These are phyloP conservation scores for Zasmidium angulare DNA, from an alignment of 2,329 filamentous ascomycete genomes.

Conservation along the genomic window DNA sequence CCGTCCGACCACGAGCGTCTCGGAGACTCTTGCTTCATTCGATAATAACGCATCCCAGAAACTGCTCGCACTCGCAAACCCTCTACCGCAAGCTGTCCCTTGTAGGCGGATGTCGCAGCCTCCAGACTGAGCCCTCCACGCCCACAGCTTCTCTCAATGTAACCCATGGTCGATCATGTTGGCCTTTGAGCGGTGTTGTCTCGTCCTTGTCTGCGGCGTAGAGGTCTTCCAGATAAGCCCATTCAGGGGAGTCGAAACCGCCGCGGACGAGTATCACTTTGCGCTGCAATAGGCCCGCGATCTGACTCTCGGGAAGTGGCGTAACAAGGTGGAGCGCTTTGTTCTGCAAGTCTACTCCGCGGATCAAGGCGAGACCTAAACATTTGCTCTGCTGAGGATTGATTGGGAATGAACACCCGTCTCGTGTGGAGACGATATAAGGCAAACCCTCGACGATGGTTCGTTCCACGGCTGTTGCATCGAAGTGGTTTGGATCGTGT, in stretches of 20 bases:
- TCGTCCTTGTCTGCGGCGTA: conserved; percentile 35
- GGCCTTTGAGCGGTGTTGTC: not conserved
- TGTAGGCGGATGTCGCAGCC: conserved; percentile 33
- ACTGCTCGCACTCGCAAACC: not conserved
- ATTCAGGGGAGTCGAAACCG: conserved; percentile 66
- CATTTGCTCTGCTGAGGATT: conserved; percentile 60
- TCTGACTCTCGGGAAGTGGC: conserved; percentile 48
- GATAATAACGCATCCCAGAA: no score
- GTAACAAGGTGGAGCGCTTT: conserved; percentile 64
- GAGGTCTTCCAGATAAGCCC: conserved; percentile 68
- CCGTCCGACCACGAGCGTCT: no score
- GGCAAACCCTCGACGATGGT: conserved; percentile 59
- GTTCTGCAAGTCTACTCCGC: conserved; percentile 61
- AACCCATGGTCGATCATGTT: conserved; percentile 30
- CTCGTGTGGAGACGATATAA: conserved; percentile 57
- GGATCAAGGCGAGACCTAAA: conserved; percentile 67
- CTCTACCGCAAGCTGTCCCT: not conserved
- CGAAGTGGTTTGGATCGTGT: conserved; percentile 45
- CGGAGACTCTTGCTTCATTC: no score
- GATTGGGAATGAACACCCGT: conserved; percentile 49
- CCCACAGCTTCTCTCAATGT: conserved; percentile 27
- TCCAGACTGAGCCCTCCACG: conserved; percentile 35
- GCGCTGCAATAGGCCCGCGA: conserved; percentile 18
- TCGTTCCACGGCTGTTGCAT: conserved; percentile 34
- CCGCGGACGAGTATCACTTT: conserved; percentile 65